phyloP scores from a whole-genome alignment of 2,329 filamentous ascomycete species.

The Colletotrichum limetticola region DNA sequence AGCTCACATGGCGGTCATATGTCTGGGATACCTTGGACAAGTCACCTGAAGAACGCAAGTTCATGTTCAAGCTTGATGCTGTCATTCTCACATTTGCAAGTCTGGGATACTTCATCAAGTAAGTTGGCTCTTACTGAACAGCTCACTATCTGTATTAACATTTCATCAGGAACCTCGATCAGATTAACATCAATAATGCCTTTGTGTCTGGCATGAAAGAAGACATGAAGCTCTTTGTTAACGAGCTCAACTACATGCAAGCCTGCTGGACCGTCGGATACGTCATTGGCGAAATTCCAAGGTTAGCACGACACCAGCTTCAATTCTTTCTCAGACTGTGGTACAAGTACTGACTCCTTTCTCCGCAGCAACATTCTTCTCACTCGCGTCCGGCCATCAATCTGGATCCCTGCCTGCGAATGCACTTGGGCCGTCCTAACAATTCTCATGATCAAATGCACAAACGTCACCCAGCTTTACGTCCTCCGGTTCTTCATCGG shows the following conservation, averaged over 20 bases:
- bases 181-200: conserved; percentile 48
- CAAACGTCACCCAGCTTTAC: conserved; percentile 46
- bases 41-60: conserved; percentile 50
- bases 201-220: conserved; percentile 44
- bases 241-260: conserved; percentile 43
- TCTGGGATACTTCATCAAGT: conserved; percentile 41
- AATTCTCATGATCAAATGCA: conserved; percentile 46
- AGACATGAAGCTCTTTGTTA: conserved; percentile 40
- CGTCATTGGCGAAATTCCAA: conserved; percentile 41
- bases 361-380: conserved; percentile 44
- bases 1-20: conserved; percentile 56
- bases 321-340: too few relatives aligned
- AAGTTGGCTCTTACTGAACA: neutral
- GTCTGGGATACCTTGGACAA: conserved; percentile 61
- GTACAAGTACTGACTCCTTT: too few relatives aligned
- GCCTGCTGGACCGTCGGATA: conserved; percentile 42
- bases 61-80: conserved; percentile 55
- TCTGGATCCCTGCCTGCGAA: conserved; percentile 44
- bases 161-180: conserved; percentile 38
- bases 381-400: conserved; percentile 44
- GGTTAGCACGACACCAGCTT: too few relatives aligned
- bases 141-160: neutral
- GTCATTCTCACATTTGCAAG: conserved; percentile 49
- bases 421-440: conserved; percentile 46
- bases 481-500: conserved; percentile 45